phyloP scores from a whole-genome alignment of 768 basidiomycete genomes.

The Hydnomerulius pinastri region DNA sequence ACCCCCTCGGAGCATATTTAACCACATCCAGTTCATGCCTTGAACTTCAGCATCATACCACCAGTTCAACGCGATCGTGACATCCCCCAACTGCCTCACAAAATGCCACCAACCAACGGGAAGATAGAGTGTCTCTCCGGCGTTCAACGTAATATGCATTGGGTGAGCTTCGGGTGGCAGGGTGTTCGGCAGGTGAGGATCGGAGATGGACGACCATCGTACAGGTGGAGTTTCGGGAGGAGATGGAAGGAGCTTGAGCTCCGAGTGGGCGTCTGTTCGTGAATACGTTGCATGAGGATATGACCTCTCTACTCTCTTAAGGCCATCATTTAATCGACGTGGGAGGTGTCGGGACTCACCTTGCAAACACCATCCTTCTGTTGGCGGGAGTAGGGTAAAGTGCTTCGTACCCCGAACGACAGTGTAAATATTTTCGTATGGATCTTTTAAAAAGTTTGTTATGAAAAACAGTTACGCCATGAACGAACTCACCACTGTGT shows the following conservation, averaged over 20 bases:
- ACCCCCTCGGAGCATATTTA: conserved; percentile 59
- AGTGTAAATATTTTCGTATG: conserved; percentile 92
- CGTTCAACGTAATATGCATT: conserved; percentile 60
- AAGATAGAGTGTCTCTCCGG: conserved; percentile 84
- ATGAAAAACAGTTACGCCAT: not conserved
- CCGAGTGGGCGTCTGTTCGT: conserved; percentile 31
- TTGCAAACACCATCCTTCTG: conserved; percentile 81
- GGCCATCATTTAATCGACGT: conserved; percentile 1
- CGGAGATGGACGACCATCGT: conserved; percentile 79
- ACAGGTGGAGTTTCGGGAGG: conserved; percentile 43
- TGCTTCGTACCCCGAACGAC: conserved; percentile 84
- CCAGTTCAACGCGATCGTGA: conserved; percentile 79
- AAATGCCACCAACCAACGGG: conserved; percentile 97
- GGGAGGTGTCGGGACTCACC: conserved; percentile 50
- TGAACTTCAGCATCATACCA: conserved; percentile 85
- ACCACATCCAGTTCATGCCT: conserved; percentile 69
- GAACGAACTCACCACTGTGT: conserved; percentile 65
- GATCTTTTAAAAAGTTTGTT: conserved; percentile 48
- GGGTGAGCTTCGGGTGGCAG: conserved; percentile 61
- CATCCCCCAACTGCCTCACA: conserved; percentile 67
- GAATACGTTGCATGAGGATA: conserved; percentile 71
- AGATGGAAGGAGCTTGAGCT: conserved; percentile 35
- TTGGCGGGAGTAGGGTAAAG: conserved; percentile 85
- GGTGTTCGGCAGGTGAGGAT: conserved; percentile 51
- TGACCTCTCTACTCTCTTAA: conserved; percentile 45